Base-by-base conservation (phyloP, 1,284 basidiomycete species). In the Cryptococcus sp. region DNA sequence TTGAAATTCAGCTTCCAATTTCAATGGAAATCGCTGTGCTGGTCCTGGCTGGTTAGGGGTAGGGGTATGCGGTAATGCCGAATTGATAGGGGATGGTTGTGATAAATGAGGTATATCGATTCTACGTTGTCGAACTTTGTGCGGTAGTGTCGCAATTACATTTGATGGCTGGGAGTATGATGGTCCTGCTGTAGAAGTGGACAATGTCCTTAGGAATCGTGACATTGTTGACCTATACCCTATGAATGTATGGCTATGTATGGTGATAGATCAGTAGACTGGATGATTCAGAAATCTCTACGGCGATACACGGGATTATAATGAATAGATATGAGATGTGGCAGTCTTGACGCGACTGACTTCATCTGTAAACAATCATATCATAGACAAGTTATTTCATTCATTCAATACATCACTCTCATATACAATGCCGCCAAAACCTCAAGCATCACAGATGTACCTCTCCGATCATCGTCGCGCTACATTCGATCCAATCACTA, bases 1-100 rank as follows among this genome's bases (percentile, higher is more conserved):
- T 54, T 72, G 68, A 53, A 69, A 73, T 49, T 65, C 61, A 14
- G 63, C 54, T 56, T 73, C 71, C 34, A 72, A 57, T 19, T 61
- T 47, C 1, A 55, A 51, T 5, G 69, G 72, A 40, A 70, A 63
- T 16, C 37, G 43, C 40, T 57, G 56, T 13, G 39, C 39, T 13
- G 32, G 48, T 48, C 37, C 55, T 50, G 59, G 55, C 10, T 61
- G 54, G 25, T 58, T 50, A 10, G 11, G 18, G 9, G 11, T 14
- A 10, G 39, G 39, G 11, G 39, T 19, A 19, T 41, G 39, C 9
- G 39, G 39, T 7, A 41, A 19, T 9, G 39, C 39, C 9, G 39
- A 9, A 28, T 55, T 56, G 24, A 67, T 49, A 3, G 65, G 60
- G 7, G 63, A 64, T 7, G 50, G 45, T 11, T 54, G 52, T 10